A percentile compares a stretch with the other conserved stretches of the same genome.
phyloP scores from a whole-genome alignment of 148 eudicot species.

The Rhododendron vialii region DNA sequence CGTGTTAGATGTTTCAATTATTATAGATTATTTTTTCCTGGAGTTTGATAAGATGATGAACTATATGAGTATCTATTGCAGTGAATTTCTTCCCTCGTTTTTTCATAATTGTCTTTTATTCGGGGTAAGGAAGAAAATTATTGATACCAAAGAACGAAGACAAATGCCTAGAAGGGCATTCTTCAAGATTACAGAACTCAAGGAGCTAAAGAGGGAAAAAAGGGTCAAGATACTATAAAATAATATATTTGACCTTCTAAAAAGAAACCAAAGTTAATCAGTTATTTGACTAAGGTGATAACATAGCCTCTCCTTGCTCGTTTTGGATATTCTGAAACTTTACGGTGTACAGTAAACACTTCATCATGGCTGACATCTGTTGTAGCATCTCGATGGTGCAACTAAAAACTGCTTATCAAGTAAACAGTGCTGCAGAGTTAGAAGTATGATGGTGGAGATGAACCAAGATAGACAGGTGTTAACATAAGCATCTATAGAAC shows the following conservation, averaged over 20 bases:
- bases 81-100: neutral
- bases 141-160: neutral
- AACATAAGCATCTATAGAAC: neutral
- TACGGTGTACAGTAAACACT: neutral
- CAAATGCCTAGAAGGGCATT: neutral
- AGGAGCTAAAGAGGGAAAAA: neutral
- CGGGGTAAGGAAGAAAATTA: neutral
- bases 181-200: neutral
- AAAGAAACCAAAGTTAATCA: neutral
- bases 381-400: neutral
- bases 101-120: neutral
- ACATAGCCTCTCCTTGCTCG: neutral
- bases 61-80: conserved; percentile 2
- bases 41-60: neutral
- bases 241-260: neutral
- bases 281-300: neutral
- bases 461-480: neutral
- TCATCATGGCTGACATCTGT: neutral
- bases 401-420: neutral
- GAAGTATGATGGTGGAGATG: neutral
- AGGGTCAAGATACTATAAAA: neutral
- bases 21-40: neutral
- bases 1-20: neutral
- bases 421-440: neutral
- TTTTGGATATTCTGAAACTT: neutral